Evolutionary conservation across 441 rosid genomes (phyloP).

Genomic region (Aleurites moluccanus): DNA sequence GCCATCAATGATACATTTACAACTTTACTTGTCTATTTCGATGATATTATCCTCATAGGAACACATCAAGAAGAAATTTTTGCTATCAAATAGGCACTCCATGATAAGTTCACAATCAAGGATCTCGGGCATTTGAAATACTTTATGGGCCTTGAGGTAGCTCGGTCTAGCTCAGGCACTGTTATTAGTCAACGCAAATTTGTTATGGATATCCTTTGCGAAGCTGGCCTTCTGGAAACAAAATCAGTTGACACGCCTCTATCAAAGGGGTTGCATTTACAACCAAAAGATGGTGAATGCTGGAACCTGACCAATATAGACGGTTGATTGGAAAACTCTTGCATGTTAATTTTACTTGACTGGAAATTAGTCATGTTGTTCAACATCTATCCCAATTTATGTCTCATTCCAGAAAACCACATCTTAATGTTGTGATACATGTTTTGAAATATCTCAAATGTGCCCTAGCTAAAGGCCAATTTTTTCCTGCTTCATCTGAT

Average conservation of each 20-base stretch:
- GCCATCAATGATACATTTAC: neutral
- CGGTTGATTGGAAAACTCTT: too few species aligned
- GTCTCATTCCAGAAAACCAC: too few species aligned
- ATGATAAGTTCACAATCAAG: neutral
- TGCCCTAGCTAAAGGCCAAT: too few species aligned
- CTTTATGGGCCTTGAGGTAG: neutral
- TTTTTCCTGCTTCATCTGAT: too few species aligned
- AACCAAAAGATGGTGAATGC: too few species aligned
- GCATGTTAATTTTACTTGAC: too few species aligned
- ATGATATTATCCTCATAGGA: neutral
- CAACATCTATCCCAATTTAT: too few species aligned
- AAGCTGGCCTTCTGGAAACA: neutral
- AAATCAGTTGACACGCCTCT: neutral
- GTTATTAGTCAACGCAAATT: neutral
- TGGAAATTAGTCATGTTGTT: too few species aligned
- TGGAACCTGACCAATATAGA: too few species aligned
- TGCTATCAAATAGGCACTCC: neutral
- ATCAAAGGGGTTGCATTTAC: too few species aligned
- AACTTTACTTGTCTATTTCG: neutral
- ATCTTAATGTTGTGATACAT: too few species aligned
- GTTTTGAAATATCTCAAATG: too few species aligned
- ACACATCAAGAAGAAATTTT: fast-evolving
- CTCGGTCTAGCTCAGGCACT: neutral
- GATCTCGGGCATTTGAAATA: neutral
- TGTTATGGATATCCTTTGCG: neutral